Evolutionary conservation across 2,329 filamentous ascomycete genomes (phyloP).

Genomic region (Trichoderma cornu-damae): DNA sequence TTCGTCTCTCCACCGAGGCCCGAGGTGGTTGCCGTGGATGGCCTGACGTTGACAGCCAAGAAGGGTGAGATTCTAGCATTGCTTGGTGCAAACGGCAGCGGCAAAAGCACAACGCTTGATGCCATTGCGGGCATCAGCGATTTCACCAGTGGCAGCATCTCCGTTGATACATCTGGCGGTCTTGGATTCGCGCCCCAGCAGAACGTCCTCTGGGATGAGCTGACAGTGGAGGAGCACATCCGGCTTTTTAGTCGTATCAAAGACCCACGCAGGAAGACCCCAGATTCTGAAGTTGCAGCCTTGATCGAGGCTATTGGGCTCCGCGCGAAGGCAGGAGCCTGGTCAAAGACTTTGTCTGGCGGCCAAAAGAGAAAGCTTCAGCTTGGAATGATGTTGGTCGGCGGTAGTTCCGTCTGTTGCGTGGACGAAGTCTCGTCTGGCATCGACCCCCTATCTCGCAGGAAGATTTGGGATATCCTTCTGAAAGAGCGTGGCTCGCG

Average conservation of each 20-base stretch:
- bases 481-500: slow-evolving; percentile 60
- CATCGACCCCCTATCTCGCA: slow-evolving; percentile 63
- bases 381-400: slow-evolving; percentile 73
- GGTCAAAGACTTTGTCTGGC: slow-evolving; percentile 62
- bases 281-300: slow-evolving; percentile 37
- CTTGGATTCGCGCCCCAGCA: slow-evolving; percentile 71
- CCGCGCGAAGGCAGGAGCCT: slow-evolving; percentile 55
- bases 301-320: slow-evolving; percentile 62
- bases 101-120: slow-evolving; percentile 61
- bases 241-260: slow-evolving; percentile 66
- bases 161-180: slow-evolving; percentile 61
- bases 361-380: slow-evolving; percentile 74
- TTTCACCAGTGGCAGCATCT: slow-evolving; percentile 55
- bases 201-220: slow-evolving; percentile 69
- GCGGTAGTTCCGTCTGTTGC: slow-evolving; percentile 65
- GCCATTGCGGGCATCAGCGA: slow-evolving; percentile 29
- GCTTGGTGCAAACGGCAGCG: slow-evolving; percentile 60
- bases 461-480: slow-evolving; percentile 51
- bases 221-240: slow-evolving; percentile 68
- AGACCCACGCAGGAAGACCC: slow-evolving; percentile 42
- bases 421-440: slow-evolving; percentile 72
- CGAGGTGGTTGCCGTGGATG: slow-evolving; percentile 67
- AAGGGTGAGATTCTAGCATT: slow-evolving; percentile 75
- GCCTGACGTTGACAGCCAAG: slow-evolving; percentile 61
- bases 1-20: slow-evolving; percentile 48